Percentiles rank a stretch among this genome's conserved stretches.
Evolutionary conservation across 495 filamentous ascomycete genomes (phyloP).

Genomic region (Hypoxylon lienhwacheense): DNA sequence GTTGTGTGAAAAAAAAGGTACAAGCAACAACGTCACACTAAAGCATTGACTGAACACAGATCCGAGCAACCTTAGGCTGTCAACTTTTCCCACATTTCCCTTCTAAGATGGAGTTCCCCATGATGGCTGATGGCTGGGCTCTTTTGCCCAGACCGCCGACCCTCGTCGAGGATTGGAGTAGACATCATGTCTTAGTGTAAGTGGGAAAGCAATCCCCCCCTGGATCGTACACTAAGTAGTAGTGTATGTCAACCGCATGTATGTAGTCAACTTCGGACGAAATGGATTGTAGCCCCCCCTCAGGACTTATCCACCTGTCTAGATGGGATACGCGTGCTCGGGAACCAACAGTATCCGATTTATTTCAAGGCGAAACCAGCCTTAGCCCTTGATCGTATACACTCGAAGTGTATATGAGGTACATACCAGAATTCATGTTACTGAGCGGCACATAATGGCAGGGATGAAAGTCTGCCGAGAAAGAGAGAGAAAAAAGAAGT

Average conservation of each 20-base stretch:
- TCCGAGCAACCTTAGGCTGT: background rate
- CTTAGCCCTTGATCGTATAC: background rate
- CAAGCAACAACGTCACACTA: constrained; percentile 26
- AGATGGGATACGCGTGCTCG: constrained; percentile 1
- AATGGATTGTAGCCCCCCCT: constrained; percentile 23
- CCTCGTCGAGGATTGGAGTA: constrained; percentile 28
- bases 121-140: constrained; percentile 25
- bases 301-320: constrained; percentile 13
- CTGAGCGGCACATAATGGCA: constrained; percentile 13
- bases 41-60: constrained; percentile 1
- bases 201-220: constrained; percentile 17
- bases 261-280: constrained; percentile 25
- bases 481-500: constrained; percentile 6
- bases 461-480: constrained; percentile 11
- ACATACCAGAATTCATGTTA: no score
- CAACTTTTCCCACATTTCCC: no score
- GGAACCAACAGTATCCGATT: constrained; percentile 1
- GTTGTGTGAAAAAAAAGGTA: background rate
- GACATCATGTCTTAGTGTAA: constrained; percentile 26
- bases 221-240: no score
- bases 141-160: constrained; percentile 4
- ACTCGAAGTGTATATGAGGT: background rate
- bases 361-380: constrained; percentile 9
- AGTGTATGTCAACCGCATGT: no score
- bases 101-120: constrained; percentile 18